These are phyloP conservation scores for Litsea cubeba DNA, from an alignment of 164 flowering plant genomes.

Conservation along the genomic window DNA sequence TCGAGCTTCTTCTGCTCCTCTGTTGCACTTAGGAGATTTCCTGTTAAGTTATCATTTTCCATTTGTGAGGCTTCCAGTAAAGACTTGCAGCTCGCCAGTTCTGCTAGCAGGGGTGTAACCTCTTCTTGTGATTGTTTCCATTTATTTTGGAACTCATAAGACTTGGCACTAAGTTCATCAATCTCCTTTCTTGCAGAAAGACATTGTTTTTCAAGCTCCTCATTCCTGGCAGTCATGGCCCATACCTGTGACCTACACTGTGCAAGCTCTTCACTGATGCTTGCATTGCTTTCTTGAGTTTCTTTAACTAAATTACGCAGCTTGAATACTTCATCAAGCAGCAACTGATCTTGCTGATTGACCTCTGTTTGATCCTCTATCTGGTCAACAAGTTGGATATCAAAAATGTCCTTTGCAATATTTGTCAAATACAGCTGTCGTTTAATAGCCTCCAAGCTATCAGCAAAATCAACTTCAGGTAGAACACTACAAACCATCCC, in stretches of 20 bases:
- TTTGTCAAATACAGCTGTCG: constrained; percentile 53
- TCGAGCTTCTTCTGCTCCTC: constrained; percentile 42
- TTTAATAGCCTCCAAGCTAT: constrained; percentile 40
- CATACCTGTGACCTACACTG: constrained; percentile 50
- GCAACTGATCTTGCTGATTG: constrained; percentile 27
- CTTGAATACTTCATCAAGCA: constrained; percentile 40
- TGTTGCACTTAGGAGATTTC: constrained; percentile 22
- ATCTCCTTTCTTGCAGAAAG: constrained; percentile 32
- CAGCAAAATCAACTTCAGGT: constrained; percentile 15
- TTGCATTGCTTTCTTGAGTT: constrained; percentile 33
- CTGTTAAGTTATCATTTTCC: constrained; percentile 40
- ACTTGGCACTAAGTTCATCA: constrained; percentile 32
- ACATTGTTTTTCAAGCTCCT: constrained; percentile 39
- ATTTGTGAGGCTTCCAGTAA: constrained; percentile 29
- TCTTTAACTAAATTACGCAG: constrained; percentile 41
- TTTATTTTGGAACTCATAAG: constrained; percentile 39
- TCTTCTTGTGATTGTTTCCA: constrained; percentile 47
- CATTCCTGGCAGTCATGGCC: constrained; percentile 31
- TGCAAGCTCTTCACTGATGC: constrained; percentile 49
- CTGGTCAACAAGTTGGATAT: constrained; percentile 57
- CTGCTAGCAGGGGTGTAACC: constrained; percentile 28
- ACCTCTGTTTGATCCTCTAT: constrained; percentile 32
- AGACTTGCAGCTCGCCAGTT: constrained; percentile 38
- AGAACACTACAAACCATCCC: constrained; percentile 4
- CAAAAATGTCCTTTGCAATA: constrained; percentile 45